Conservation (phyloP, 148 eudicot genomes). For the Cornus suecica region DNA sequence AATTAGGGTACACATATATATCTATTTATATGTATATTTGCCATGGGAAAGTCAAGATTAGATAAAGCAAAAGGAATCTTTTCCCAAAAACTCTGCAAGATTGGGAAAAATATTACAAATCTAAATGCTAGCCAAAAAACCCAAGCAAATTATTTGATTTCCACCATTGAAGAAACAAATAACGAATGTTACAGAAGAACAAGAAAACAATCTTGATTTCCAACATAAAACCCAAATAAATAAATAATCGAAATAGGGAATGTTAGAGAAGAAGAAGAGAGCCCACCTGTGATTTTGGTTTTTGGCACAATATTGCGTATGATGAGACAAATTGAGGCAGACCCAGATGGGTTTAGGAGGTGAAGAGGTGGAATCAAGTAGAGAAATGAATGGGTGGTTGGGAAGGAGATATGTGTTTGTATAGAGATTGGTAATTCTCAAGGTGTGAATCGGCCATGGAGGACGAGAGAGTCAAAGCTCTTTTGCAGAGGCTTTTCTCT, state of each 20-base stretch:
- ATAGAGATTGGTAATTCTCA: constrained; percentile 7
- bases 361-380: constrained; percentile 3
- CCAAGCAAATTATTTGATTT: background rate
- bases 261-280: background rate
- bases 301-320: background rate
- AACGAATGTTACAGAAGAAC: background rate
- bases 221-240: too few species aligned
- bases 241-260: too few species aligned
- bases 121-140: background rate
- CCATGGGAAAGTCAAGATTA: background rate
- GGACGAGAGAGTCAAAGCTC: constrained; percentile 19
- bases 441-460: constrained; percentile 12
- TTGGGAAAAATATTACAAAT: background rate
- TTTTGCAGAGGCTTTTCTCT: constrained; percentile 11
- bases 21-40: background rate
- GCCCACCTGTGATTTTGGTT: background rate
- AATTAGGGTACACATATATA: background rate
- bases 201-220: too few species aligned
- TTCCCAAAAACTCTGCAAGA: constrained; percentile 5
- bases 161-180: background rate
- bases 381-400: background rate
- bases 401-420: background rate
- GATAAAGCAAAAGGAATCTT: background rate
- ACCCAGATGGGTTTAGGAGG: background rate
- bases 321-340: constrained; percentile 5